Evolutionary conservation across 768 basidiomycete species (phyloP).

Genomic region (Coprinopsis sp.): DNA sequence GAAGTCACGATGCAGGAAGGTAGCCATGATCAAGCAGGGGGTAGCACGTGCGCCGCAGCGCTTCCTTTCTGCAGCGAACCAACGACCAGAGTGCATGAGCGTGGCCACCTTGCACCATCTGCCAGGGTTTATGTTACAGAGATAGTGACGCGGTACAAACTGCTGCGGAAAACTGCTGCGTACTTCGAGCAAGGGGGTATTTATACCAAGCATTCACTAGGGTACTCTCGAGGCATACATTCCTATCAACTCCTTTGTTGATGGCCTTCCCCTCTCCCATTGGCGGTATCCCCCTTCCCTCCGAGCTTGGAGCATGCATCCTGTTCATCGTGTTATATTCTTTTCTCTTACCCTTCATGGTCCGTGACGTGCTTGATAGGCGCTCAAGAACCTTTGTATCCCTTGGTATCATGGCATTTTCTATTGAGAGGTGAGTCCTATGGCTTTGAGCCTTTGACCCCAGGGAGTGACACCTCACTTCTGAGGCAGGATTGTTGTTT

Average conservation of each 20-base stretch:
- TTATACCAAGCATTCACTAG: not conserved
- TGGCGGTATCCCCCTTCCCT: conserved; percentile 27
- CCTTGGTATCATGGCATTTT: conserved; percentile 24
- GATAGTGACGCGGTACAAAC: too few species aligned
- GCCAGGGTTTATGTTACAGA: too few species aligned
- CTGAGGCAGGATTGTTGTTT: conserved; percentile 26
- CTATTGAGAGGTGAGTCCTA: conserved; percentile 30
- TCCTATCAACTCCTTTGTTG: not conserved
- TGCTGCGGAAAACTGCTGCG: too few species aligned
- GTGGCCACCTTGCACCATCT: too few species aligned
- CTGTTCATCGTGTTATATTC: conserved; percentile 31
- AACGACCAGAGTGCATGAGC: too few species aligned
- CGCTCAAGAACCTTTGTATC: conserved; percentile 27
- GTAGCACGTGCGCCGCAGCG: too few species aligned
- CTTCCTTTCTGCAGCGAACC: too few species aligned
- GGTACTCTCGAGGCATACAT: too few species aligned
- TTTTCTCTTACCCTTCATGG: conserved; percentile 24
- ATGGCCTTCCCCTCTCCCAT: conserved; percentile 30
- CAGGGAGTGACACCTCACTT: too few species aligned
- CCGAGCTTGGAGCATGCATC: conserved; percentile 35
- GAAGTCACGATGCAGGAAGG: too few species aligned
- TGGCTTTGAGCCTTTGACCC: not conserved
- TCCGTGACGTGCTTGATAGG: conserved; percentile 24
- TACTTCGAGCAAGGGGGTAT: too few species aligned
- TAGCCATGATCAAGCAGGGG: too few species aligned